phyloP scores from a whole-genome alignment of 1,284 basidiomycete species.

The Cryptococcus amylolentus region DNA sequence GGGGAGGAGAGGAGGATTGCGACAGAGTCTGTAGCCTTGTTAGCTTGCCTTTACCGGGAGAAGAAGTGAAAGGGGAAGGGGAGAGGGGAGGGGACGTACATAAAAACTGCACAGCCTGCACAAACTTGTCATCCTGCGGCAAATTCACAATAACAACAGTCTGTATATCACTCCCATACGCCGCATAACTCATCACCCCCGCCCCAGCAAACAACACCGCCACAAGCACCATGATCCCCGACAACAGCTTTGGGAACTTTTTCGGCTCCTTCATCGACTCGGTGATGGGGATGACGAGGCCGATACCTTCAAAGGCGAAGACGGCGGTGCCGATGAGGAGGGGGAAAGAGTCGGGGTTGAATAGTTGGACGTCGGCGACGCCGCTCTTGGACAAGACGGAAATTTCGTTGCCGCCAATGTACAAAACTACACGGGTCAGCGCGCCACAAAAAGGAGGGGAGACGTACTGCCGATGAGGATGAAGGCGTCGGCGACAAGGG shows the following conservation, averaged over 20 bases:
- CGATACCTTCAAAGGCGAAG: slow-evolving; percentile 97
- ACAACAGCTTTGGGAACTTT: slow-evolving; percentile 84
- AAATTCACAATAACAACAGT: slow-evolving; percentile 95
- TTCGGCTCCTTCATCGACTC: slow-evolving; percentile 92
- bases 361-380: slow-evolving; percentile 76
- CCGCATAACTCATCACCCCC: slow-evolving; percentile 82
- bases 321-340: slow-evolving; percentile 95
- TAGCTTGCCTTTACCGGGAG: background rate
- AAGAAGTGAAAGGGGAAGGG: too few relatives aligned
- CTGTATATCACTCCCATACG: slow-evolving; percentile 83
- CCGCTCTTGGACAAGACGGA: slow-evolving; percentile 63
- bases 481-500: slow-evolving; percentile 90
- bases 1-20: slow-evolving; percentile 93
- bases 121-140: slow-evolving; percentile 76
- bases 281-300: slow-evolving; percentile 92
- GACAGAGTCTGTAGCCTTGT: slow-evolving; percentile 55
- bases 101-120: slow-evolving; percentile 79
- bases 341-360: slow-evolving; percentile 86
- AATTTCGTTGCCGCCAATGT: slow-evolving; percentile 79
- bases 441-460: background rate
- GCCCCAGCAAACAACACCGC: slow-evolving; percentile 81
- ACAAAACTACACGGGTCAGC: slow-evolving; percentile 55
- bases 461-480: slow-evolving; percentile 73
- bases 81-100: slow-evolving; percentile 51
- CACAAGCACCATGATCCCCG: slow-evolving; percentile 74